A percentile compares a stretch with the other conserved stretches of the same genome.
These are phyloP conservation scores for Porpolomopsis calyptriformis DNA, from an alignment of 768 basidiomycete species.

Conservation along the genomic window DNA sequence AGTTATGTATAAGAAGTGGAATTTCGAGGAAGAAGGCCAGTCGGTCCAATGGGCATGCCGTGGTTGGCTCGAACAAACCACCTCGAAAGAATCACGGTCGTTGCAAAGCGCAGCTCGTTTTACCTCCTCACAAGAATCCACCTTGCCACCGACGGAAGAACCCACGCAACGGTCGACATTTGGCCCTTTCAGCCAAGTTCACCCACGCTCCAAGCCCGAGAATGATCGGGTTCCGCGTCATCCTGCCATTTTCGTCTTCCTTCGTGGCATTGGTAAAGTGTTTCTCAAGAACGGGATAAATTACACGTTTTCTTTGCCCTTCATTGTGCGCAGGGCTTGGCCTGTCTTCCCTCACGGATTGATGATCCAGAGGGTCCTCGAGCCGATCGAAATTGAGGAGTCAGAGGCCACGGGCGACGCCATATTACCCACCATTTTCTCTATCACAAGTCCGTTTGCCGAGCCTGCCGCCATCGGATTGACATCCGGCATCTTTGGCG, in stretches of 20 bases:
- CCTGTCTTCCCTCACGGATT: slow-evolving; percentile 69
- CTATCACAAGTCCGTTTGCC: slow-evolving; percentile 64
- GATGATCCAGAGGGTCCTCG: slow-evolving; percentile 65
- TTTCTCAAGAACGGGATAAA: slow-evolving; percentile 61
- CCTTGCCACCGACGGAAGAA: slow-evolving; percentile 12
- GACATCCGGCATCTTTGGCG: slow-evolving; percentile 49
- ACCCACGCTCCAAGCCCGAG: slow-evolving; percentile 29
- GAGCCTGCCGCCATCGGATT: slow-evolving; percentile 66
- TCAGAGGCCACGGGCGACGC: slow-evolving; percentile 55
- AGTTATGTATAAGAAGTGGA: slow-evolving; percentile 63
- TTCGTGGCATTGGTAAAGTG: slow-evolving; percentile 64
- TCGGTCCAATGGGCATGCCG: slow-evolving; percentile 71
- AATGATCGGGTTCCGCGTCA: slow-evolving; percentile 29
- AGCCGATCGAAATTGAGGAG: slow-evolving; percentile 55
- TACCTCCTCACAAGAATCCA: slow-evolving; percentile 22
- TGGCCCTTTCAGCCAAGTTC: slow-evolving; percentile 40
- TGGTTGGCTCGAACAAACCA: slow-evolving; percentile 54
- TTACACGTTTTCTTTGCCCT: slow-evolving; percentile 72
- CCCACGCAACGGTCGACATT: slow-evolving; percentile 35
- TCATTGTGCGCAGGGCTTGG: slow-evolving; percentile 72
- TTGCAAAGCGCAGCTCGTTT: slow-evolving; percentile 23
- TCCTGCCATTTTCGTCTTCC: slow-evolving; percentile 64
- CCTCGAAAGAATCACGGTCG: slow-evolving; percentile 16
- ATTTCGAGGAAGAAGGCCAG: slow-evolving; percentile 59
- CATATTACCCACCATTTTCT: slow-evolving; percentile 71